Conservation (phyloP, 305 asterid species). For the Andrographis paniculata region DNA sequence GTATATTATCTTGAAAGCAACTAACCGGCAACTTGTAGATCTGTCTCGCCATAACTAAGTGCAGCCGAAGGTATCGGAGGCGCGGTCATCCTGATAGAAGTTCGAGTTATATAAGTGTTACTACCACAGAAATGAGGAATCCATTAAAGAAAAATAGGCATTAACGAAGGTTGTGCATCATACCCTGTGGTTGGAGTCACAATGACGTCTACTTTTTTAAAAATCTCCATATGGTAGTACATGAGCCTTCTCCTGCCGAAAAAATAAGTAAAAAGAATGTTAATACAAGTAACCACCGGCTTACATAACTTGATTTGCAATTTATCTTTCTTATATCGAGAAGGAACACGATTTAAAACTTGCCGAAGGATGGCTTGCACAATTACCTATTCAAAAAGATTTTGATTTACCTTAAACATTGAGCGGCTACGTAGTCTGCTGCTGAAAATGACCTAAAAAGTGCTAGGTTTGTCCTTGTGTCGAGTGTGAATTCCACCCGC, state of each 20-base stretch:
- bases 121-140: constrained; percentile 3
- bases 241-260: constrained; percentile 80
- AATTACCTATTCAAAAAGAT: too few relatives aligned
- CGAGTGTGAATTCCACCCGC: constrained; percentile 47
- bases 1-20: constrained; percentile 10
- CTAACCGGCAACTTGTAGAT: constrained; percentile 62
- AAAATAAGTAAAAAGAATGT: constrained; percentile 7
- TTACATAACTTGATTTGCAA: neutral
- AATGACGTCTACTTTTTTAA: constrained; percentile 77
- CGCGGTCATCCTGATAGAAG: constrained; percentile 94
- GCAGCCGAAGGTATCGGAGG: constrained; percentile 87
- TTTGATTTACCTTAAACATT: constrained; percentile 60
- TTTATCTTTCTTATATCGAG: too few relatives aligned
- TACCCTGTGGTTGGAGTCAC: constrained; percentile 98
- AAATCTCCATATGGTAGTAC: constrained; percentile 73
- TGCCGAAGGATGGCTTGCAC: too few relatives aligned
- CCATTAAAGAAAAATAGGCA: too few relatives aligned
- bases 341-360: neutral
- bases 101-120: too few relatives aligned
- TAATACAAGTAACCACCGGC: constrained; percentile 8
- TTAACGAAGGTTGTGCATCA: constrained; percentile 23
- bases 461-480: constrained; percentile 74
- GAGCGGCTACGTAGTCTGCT: constrained; percentile 88
- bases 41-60: constrained; percentile 68
- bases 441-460: constrained; percentile 82